Base-by-base conservation (phyloP, 163 green algal genomes). In the Volvox carteri region DNA sequence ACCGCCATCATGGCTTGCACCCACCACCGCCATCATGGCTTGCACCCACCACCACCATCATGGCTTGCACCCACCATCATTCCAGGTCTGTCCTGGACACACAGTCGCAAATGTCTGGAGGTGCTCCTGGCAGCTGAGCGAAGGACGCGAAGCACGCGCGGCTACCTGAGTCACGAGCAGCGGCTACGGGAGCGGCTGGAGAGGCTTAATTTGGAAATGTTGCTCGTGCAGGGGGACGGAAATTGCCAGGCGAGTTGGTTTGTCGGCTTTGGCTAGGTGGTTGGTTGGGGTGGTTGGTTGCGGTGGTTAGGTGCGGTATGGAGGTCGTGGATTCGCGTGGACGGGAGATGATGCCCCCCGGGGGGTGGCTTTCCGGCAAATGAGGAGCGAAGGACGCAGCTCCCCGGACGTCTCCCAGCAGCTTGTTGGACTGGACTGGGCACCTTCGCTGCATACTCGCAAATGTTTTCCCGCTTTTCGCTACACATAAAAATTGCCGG, bases 231-330 rank as follows among this genome's bases (percentile, higher is more conserved):
- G 8, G 93, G 92, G 4, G 95, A 97, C 77, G 95, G 95, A 78
- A 96, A 96, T 86, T 97, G 95, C 85, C 94, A 95, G 93, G 93
- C 93, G 48, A 2, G 30, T 33, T 16, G 65, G 19, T n/a, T 41
- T 6, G 11, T n/a, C n/a, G n/a, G n/a, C n/a, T n/a, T n/a, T 25
- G 54, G 46, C 19, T 80, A 54, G 23, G n/a, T 60, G n/a, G 58
- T 19, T 70, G 58, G 25, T 7, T n/a, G 58, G 58, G 58, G n/a
- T 70, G 6, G 58, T 37, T 9, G 58, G 58, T 33, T n/a, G 19
- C 33, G 58, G 58, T n/a, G 58, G 21, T 23, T 70, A 23, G 21
- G 58, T n/a, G 58, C 19, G 25, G 58, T 70, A 37, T 70, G 25
- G 14, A 9, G 21, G 58, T 70, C 14, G 58, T 70, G 58, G 58